Evolutionary conservation across 805 yeast genomes (phyloP), one percentile per base, ranked within the genome.

Genomic region (Monosporozyma solicola): DNA sequence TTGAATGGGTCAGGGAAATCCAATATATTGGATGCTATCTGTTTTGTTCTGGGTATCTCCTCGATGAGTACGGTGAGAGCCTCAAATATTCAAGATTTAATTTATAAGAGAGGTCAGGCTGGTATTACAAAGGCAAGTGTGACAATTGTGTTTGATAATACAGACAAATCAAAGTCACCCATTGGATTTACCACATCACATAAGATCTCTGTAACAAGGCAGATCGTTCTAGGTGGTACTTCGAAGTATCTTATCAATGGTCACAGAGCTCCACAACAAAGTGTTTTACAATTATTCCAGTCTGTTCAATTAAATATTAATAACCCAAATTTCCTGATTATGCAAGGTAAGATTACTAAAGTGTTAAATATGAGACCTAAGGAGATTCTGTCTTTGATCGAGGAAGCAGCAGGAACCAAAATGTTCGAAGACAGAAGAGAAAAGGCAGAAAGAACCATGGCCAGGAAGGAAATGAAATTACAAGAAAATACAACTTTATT

Each of bases 291-390:
- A 61, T 71, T 95, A 51, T 91, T 95, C 67, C 98, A 92, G 68
- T 85, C 95, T 16, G 96, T 95, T 24, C 99, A 94, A 70, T 78
- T 94, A 57, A 94, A 94, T 65, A 92, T 94, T 68, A 94, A 94
- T 68, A 94, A 92, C 65, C 99, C 99, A 33, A 94, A 94, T 67
- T 94, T 94, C 70, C 77, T 94, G 61, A 94, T 94, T 63, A 94
- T 95, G 99, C 99, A 94, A 71, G 99, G 99, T 55, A 88, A 90
- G 66, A 94, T 95, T 71, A 95, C 99, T 35, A 92, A 94, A 68
- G 97, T 94, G 58, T 77, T 94, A 62, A 94, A 94, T 68, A 94
- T 94, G 98, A 89, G 87, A 61, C 95, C 99, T 0, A 74, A 81
- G 1, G 98, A 94, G 68, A 87, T 92, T 44, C 71, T 94, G 57